phyloP scores from a whole-genome alignment of 352 stramenopile genomes.

The Globisporangium uncinulatum region DNA sequence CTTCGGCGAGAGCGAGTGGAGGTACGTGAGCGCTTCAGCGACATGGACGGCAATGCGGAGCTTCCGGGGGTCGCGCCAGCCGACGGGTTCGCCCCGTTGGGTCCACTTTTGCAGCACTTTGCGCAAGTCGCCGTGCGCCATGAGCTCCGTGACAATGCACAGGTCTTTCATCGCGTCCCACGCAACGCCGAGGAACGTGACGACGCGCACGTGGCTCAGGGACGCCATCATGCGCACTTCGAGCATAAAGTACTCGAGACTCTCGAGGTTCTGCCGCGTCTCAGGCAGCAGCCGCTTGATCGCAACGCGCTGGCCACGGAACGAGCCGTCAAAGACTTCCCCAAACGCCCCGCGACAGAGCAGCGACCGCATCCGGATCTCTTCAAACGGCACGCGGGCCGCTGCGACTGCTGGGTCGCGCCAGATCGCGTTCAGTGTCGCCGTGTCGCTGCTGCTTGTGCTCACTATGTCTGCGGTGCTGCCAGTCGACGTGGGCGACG shows the following conservation, averaged over 20 bases:
- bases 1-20: conserved; percentile 44
- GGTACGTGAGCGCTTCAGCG: conserved; percentile 48
- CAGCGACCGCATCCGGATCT: conserved; percentile 22
- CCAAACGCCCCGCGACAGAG: conserved; percentile 45
- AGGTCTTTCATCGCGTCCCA: conserved; percentile 30
- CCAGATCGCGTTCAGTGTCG: conserved; percentile 27
- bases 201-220: conserved; percentile 37
- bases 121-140: conserved; percentile 30
- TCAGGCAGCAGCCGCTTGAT: conserved; percentile 48
- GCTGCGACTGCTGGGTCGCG: conserved; percentile 40
- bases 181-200: conserved; percentile 31
- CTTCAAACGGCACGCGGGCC: conserved; percentile 40
- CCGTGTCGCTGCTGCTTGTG: conserved; percentile 15
- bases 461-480: conserved; percentile 18
- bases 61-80: conserved; percentile 20
- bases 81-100: conserved; percentile 4
- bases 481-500: conserved; percentile 12
- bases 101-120: conserved; percentile 19
- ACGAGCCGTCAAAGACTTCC: conserved; percentile 35
- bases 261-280: conserved; percentile 26
- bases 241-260: conserved; percentile 43
- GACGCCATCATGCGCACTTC: conserved; percentile 39
- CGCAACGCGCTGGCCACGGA: conserved; percentile 29
- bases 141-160: conserved; percentile 29
- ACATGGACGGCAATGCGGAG: conserved; percentile 50